A percentile compares a stretch with the other conserved stretches of the same genome.
These are phyloP conservation scores for Arxiozyma slooffiae DNA, from an alignment of 1,139 yeast genomes.

Conservation along the genomic window DNA sequence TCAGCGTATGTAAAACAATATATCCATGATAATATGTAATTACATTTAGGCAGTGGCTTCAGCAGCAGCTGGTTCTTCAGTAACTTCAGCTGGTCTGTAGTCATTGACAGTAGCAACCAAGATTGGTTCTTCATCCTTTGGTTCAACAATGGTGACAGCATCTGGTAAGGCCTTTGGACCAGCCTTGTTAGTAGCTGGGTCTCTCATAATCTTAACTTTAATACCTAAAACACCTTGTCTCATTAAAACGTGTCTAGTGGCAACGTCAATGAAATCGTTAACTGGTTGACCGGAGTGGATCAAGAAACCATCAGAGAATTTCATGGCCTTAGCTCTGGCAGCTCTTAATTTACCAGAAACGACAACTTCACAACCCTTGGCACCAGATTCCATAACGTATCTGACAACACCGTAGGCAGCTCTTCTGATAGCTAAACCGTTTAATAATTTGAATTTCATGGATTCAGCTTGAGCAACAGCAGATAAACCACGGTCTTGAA, in stretches of 20 bases:
- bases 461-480: slow-evolving; percentile 99
- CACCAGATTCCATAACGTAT: slow-evolving; percentile 99
- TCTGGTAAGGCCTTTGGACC: slow-evolving; percentile 97
- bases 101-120: slow-evolving; percentile 79
- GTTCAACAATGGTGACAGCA: slow-evolving; percentile 88
- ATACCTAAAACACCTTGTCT: slow-evolving; percentile 99
- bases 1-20: not conserved
- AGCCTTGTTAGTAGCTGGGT: slow-evolving; percentile 82
- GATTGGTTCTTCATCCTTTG: slow-evolving; percentile 90
- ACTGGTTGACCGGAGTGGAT: slow-evolving; percentile 99
- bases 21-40: not conserved
- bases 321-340: slow-evolving; percentile 99
- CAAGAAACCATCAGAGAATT: slow-evolving; percentile 99
- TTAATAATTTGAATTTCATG: slow-evolving; percentile 92
- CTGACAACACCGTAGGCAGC: slow-evolving; percentile 99
- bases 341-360: slow-evolving; percentile 99
- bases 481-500: slow-evolving; percentile 98
- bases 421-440: slow-evolving; percentile 99
- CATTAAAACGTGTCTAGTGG: slow-evolving; percentile 99
- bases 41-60: slow-evolving; percentile 7
- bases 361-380: slow-evolving; percentile 99
- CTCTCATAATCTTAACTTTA: slow-evolving; percentile 98
- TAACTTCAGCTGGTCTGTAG: slow-evolving; percentile 43
- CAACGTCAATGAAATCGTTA: slow-evolving; percentile 94
- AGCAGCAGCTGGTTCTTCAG: slow-evolving; percentile 17